Base-by-base conservation (phyloP, 495 filamentous ascomycete species). In the Aspergillus carlsbadensis region DNA sequence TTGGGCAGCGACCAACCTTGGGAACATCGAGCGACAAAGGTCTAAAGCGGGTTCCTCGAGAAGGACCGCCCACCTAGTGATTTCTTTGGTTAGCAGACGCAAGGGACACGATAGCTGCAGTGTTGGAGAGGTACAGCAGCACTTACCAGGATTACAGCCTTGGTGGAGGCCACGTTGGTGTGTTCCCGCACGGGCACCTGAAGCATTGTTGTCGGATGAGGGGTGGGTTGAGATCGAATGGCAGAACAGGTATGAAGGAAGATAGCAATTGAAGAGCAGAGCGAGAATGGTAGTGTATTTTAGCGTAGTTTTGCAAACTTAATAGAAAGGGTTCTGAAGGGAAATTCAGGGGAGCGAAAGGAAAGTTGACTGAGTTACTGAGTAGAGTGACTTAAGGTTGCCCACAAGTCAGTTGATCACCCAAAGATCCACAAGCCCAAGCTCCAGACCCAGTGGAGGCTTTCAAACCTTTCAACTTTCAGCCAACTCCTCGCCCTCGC, bases 11-110 rank as follows among this genome's bases (percentile, higher is more conserved):
- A 60, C 73, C 48, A 70, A 96, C 93, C 87, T 99, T 99, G 58
- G 94, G 94, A 43, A 98, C 83, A 78, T 99, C 95, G 50, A 99
- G 84, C 29, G 94, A 98, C 67, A 99, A 81, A 66, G 94, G 94
- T 63, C 94, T 82, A 78, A 99, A 99, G 53, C 94, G 84, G 59
- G 94, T 99, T 70, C 94, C 94, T 84, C 94, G 82, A 13, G 91
- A 96, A 49, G 92, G 90, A 58, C 92, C 92, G 59, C 92, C 92
- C 66, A 96, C 92, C 92, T 96, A 66, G 60, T 54, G 64, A 63
- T 41, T 17, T 47, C 13, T 54, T 1, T 41, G 14, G 41, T 66
- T 42, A 66, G 54, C 35, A 37, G 24, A 42, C n/a, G 5, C 4
- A 42, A 48, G 21, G 41, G 52, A 43, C 17, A 42, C 8, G 4